A percentile compares a stretch with the other conserved stretches of the same genome.
Evolutionary conservation across 345 rosid genomes (phyloP).

Genomic region (Euclidium syriacum): DNA sequence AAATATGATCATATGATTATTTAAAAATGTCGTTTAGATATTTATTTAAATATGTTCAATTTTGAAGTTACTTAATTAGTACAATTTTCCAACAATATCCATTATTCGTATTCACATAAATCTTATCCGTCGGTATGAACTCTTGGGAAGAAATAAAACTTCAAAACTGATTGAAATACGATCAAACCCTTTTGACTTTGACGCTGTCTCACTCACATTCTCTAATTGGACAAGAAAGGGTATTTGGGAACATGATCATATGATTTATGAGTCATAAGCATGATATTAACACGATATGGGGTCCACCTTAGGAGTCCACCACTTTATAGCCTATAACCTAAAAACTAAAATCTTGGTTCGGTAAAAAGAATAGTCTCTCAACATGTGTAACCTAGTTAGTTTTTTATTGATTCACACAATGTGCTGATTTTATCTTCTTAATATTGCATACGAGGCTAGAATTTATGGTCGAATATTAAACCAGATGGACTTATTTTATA

Average conservation of each 20-base stretch:
- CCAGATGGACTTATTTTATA: background rate
- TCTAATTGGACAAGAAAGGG: slow-evolving; percentile 1
- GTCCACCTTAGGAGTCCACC: slow-evolving; percentile 2
- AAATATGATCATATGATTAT: too few relatives aligned
- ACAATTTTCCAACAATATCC: too few relatives aligned
- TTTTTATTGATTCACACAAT: background rate
- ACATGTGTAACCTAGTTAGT: background rate
- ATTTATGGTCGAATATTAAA: too few relatives aligned
- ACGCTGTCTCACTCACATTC: background rate
- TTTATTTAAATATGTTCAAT: too few relatives aligned
- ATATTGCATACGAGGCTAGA: too few relatives aligned
- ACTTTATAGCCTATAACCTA: background rate
- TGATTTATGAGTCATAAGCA: slow-evolving; percentile 23
- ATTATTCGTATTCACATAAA: too few relatives aligned
- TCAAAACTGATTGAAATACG: background rate
- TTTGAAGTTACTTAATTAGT: too few relatives aligned
- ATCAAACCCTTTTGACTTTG: too few relatives aligned
- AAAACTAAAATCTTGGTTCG: background rate
- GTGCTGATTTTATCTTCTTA: too few relatives aligned
- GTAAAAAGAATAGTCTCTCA: background rate
- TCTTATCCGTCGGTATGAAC: too few relatives aligned
- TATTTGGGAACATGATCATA: slow-evolving; percentile 19
- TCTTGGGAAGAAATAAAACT: too few relatives aligned
- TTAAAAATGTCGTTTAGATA: too few relatives aligned
- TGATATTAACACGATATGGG: slow-evolving; percentile 12